Evolutionary conservation across 768 basidiomycete genomes (phyloP).

Genomic region (Cystofilobasidium macerans): DNA sequence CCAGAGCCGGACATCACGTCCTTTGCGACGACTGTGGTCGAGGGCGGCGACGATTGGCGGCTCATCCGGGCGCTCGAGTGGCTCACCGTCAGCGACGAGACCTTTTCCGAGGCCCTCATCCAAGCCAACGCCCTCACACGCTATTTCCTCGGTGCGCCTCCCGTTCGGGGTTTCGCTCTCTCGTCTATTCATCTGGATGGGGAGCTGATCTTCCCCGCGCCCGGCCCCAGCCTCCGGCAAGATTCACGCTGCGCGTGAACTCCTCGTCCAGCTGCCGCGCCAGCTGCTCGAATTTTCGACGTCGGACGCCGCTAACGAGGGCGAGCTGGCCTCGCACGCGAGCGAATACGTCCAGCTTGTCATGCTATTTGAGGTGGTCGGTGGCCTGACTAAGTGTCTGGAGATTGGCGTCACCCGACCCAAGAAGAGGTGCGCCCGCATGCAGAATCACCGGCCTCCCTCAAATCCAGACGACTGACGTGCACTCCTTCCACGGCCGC

Average conservation of each 20-base stretch:
- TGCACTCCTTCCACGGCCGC: neutral
- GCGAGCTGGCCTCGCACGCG: constrained; percentile 28
- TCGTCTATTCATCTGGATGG: neutral
- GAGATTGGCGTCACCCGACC: constrained; percentile 31
- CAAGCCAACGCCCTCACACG: constrained; percentile 80
- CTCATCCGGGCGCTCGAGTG: constrained; percentile 85
- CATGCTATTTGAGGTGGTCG: constrained; percentile 32
- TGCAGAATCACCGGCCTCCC: neutral
- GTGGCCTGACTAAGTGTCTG: constrained; percentile 30
- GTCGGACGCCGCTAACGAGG: constrained; percentile 15
- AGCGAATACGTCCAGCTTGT: constrained; percentile 32
- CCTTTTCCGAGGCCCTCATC: constrained; percentile 65
- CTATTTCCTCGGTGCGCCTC: constrained; percentile 67
- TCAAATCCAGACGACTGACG: neutral
- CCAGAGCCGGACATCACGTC: constrained; percentile 32
- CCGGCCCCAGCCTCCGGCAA: constrained; percentile 55
- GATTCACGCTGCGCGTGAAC: constrained; percentile 49
- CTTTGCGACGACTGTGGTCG: constrained; percentile 27
- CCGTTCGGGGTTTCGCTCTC: neutral
- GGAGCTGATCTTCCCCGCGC: neutral
- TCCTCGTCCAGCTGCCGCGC: constrained; percentile 33
- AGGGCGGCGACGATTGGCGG: constrained; percentile 34
- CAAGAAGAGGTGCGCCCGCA: constrained; percentile 28
- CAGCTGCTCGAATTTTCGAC: constrained; percentile 28
- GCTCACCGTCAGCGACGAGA: constrained; percentile 67